A percentile compares a stretch with the other conserved stretches of the same genome.
phyloP scores from a whole-genome alignment of 1,284 basidiomycete species.

The Ceratobasidium sp. region DNA sequence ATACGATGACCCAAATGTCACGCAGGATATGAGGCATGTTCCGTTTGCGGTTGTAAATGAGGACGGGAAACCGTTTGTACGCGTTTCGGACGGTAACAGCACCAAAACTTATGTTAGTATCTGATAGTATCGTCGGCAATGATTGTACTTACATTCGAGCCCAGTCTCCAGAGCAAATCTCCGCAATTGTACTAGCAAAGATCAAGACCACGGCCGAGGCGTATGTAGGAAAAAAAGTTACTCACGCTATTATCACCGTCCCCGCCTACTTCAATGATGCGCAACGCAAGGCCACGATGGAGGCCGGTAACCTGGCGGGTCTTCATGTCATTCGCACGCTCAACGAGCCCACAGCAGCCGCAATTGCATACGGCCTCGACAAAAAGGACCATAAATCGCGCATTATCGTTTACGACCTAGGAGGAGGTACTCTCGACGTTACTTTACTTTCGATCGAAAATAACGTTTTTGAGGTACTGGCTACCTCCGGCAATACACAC shows the following conservation, averaged over 20 bases:
- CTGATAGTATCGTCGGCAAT: not conserved
- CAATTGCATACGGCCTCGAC: slow-evolving; percentile 69
- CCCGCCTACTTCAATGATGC: slow-evolving; percentile 72
- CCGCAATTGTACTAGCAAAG: not conserved
- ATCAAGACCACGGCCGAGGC: not conserved
- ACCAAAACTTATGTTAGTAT: slow-evolving; percentile 61
- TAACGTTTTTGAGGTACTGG: slow-evolving; percentile 70
- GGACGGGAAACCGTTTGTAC: slow-evolving; percentile 68
- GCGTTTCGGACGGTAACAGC: slow-evolving; percentile 69
- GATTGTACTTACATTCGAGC: slow-evolving; percentile 29
- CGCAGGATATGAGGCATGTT: slow-evolving; percentile 51
- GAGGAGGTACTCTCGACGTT: slow-evolving; percentile 73
- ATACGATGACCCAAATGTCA: not conserved
- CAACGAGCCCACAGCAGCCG: slow-evolving; percentile 69
- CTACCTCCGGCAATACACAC: slow-evolving; percentile 70
- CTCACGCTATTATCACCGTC: slow-evolving; percentile 68
- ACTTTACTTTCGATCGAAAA: slow-evolving; percentile 71
- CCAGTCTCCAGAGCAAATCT: slow-evolving; percentile 1
- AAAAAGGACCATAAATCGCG: slow-evolving; percentile 65
- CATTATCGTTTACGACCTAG: slow-evolving; percentile 72
- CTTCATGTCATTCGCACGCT: slow-evolving; percentile 68
- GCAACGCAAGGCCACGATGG: slow-evolving; percentile 69
- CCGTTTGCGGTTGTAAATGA: slow-evolving; percentile 69
- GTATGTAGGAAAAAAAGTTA: slow-evolving; percentile 46
- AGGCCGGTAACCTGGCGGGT: slow-evolving; percentile 66